These are phyloP conservation scores for Rhinocladiella mackenziei DNA, from an alignment of 2,329 filamentous ascomycete genomes.

Conservation along the genomic window DNA sequence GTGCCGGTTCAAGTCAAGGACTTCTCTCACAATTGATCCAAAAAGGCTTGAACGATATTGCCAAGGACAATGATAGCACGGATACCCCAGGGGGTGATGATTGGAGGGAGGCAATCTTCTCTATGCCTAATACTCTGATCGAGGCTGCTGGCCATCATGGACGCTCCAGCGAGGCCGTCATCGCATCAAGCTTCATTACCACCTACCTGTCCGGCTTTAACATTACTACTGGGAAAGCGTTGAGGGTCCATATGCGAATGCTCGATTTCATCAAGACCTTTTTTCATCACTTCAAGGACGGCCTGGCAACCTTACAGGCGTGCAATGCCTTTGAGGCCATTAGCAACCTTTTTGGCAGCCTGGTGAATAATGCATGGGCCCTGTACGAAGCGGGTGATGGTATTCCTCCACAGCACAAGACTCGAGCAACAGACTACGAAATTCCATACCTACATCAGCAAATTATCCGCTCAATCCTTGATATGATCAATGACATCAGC, in stretches of 20 bases:
- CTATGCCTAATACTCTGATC: slow-evolving; percentile 71
- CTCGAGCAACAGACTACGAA: slow-evolving; percentile 82
- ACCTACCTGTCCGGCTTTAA: slow-evolving; percentile 85
- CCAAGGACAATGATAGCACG: slow-evolving; percentile 53
- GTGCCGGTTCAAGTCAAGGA: slow-evolving; percentile 93
- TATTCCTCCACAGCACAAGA: slow-evolving; percentile 67
- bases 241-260: slow-evolving; percentile 77
- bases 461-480: slow-evolving; percentile 87
- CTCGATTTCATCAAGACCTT: slow-evolving; percentile 84
- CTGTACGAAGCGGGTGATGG: slow-evolving; percentile 66
- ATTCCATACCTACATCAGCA: slow-evolving; percentile 93
- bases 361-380: slow-evolving; percentile 67
- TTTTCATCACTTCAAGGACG: slow-evolving; percentile 78
- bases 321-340: slow-evolving; percentile 85
- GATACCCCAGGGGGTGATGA: slow-evolving; percentile 69
- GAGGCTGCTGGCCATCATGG: slow-evolving; percentile 25
- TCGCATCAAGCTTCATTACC: slow-evolving; percentile 74
- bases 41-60: slow-evolving; percentile 82
- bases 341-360: slow-evolving; percentile 76
- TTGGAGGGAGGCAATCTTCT: slow-evolving; percentile 87
- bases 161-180: slow-evolving; percentile 75
- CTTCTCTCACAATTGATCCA: slow-evolving; percentile 88
- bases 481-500: slow-evolving; percentile 96
- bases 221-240: slow-evolving; percentile 74
- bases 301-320: slow-evolving; percentile 75